Base-by-base conservation (phyloP, 345 rosid species). In the Aquilaria malaccensis region DNA sequence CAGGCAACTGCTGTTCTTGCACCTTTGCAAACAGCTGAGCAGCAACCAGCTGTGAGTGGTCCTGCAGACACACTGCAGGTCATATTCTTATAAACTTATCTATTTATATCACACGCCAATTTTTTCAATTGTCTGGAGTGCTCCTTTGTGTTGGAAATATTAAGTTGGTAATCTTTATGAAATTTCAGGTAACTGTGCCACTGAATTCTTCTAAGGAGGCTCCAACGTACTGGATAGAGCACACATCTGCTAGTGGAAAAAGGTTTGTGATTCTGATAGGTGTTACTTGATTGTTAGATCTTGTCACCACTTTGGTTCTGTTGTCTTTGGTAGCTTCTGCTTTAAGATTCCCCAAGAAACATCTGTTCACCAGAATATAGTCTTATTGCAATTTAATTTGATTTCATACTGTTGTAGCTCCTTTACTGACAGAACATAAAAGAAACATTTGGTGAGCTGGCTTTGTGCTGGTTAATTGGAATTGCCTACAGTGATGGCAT, bases 151-250 rank as follows among this genome's bases (percentile, higher is more conserved):
- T 53, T 7, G 29, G 33, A 30, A 22, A 47, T 67, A 46, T 54
- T 11, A 3, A 47, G 30, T 61, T 30, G 55, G 50, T 55, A 52
- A 55, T 57, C 43, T 37, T 59, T 60, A 58, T 50, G 41, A 62
- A 70, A 64, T 65, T 78, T 61, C 75, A 84, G 87, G 76, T 67
- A 57, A 49, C 70, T 59, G 29, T 68, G 60, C 83, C 74, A 71
- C 81, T 73, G 59, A 78, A 70, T 61, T 72, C 84, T 53, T 49
- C 69, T 41, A 78, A 69, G 66, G 82, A 61, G 69, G 75, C 67
- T 51, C 63, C 56, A 65, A 77, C 82, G 55, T 91, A 90, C 65
- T 94, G 99, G 99, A 76, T 78, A 65, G 97, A 90, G 77, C 99
- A 94, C 74, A 67, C 74, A 37, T 81, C 93, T 76, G 79, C 86